Conservation (phyloP, 768 basidiomycete genomes). For the Boletus tylopilopsis region DNA sequence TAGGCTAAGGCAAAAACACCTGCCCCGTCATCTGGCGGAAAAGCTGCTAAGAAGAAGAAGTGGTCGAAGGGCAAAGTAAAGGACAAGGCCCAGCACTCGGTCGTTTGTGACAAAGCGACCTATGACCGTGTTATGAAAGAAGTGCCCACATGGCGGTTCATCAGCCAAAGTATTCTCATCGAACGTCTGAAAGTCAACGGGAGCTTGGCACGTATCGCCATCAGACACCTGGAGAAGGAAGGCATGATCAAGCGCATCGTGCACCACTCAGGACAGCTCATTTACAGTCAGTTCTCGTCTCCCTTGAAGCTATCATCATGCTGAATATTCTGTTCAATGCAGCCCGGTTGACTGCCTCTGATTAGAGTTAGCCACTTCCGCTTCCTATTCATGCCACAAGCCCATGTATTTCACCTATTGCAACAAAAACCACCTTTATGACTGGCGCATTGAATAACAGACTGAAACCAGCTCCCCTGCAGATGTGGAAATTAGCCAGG, state of each 20-base stretch:
- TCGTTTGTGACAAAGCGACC: slow-evolving; percentile 89
- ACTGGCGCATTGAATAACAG: slow-evolving; percentile 10
- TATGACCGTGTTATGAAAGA: slow-evolving; percentile 97
- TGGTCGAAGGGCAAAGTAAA: slow-evolving; percentile 99
- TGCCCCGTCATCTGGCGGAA: slow-evolving; percentile 65
- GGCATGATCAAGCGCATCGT: slow-evolving; percentile 94
- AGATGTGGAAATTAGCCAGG: not conserved
- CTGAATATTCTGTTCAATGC: slow-evolving; percentile 3
- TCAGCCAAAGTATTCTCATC: slow-evolving; percentile 96
- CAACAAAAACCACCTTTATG: slow-evolving; percentile 30
- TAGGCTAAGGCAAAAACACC: slow-evolving; percentile 80
- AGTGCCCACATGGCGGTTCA: slow-evolving; percentile 98
- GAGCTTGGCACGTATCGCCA: slow-evolving; percentile 86
- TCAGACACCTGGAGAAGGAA: slow-evolving; percentile 90
- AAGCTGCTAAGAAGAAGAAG: slow-evolving; percentile 99
- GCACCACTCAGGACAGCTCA: slow-evolving; percentile 89
- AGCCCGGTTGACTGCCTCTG: slow-evolving; percentile 44
- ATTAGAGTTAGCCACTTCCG: slow-evolving; percentile 28
- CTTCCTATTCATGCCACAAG: slow-evolving; percentile 26
- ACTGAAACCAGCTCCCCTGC: not conserved
- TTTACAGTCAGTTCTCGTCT: slow-evolving; percentile 77
- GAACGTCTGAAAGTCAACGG: slow-evolving; percentile 98
- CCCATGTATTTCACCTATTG: slow-evolving; percentile 35
- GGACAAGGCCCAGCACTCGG: slow-evolving; percentile 98
- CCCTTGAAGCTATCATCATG: not conserved